These are phyloP conservation scores for Taxawa tesnikishii DNA, from an alignment of 2,329 filamentous ascomycete genomes.

Conservation along the genomic window DNA sequence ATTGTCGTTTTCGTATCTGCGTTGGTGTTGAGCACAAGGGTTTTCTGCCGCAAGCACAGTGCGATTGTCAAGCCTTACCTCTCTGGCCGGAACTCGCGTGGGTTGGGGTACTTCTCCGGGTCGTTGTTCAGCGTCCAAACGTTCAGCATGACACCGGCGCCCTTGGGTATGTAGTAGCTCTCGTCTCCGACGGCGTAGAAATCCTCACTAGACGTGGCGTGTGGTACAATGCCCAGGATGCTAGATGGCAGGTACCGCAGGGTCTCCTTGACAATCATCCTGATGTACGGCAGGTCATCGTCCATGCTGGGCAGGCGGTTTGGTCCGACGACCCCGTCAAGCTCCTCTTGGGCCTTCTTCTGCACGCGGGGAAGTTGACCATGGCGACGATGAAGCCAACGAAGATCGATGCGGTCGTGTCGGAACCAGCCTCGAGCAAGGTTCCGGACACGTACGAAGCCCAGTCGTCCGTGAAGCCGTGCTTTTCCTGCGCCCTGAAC, in stretches of 20 bases:
- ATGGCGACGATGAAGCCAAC: slow-evolving; percentile 13
- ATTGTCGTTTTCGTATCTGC: slow-evolving; percentile 7
- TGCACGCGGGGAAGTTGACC: slow-evolving; percentile 17
- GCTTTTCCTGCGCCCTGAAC: slow-evolving; percentile 1
- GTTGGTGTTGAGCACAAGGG: no score
- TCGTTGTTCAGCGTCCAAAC: slow-evolving; percentile 21
- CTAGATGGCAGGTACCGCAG: slow-evolving; percentile 21
- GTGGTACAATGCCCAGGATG: slow-evolving; percentile 20
- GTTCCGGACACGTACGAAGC: slow-evolving; percentile 19
- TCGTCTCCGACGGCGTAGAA: slow-evolving; percentile 17
- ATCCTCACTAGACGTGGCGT: slow-evolving; percentile 22
- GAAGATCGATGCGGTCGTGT: slow-evolving; percentile 15
- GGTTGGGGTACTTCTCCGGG: slow-evolving; percentile 15
- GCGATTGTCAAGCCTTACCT: no score
- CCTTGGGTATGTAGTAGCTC: slow-evolving; percentile 24
- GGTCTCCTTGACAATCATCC: slow-evolving; percentile 29
- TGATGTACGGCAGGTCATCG: slow-evolving; percentile 35
- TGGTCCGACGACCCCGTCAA: slow-evolving; percentile 18
- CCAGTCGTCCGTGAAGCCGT: slow-evolving; percentile 20
- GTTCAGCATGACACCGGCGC: slow-evolving; percentile 18
- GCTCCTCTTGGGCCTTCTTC: slow-evolving; percentile 17
- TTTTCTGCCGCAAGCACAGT: no score
- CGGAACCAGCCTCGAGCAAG: slow-evolving; percentile 19
- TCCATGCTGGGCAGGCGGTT: slow-evolving; percentile 14
- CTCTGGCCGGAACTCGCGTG: slow-evolving; percentile 18